Percentiles rank a stretch among this genome's conserved stretches.
Conservation (phyloP, 2,329 filamentous ascomycete species). For the Cladosporium austrohemisphaericum region DNA sequence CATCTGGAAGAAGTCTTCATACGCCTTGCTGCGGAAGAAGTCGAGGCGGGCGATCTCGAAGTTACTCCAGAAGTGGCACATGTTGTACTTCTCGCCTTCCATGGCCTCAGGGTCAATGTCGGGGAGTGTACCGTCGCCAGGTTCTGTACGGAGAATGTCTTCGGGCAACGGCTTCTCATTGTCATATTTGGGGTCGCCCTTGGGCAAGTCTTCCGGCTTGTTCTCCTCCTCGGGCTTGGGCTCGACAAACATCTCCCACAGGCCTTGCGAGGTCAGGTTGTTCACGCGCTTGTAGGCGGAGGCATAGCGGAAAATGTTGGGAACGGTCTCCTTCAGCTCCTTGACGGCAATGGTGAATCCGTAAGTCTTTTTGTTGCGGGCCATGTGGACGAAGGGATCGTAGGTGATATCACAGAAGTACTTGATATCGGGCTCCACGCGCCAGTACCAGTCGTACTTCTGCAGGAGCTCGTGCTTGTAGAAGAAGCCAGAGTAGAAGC, state of each 20-base stretch:
- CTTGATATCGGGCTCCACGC: slow-evolving; percentile 97
- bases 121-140: slow-evolving; percentile 65
- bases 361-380: slow-evolving; percentile 91
- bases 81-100: slow-evolving; percentile 98
- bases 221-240: slow-evolving; percentile 61
- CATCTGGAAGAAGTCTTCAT: slow-evolving; percentile 97
- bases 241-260: slow-evolving; percentile 99
- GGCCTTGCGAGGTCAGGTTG: slow-evolving; percentile 81
- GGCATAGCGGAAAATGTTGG: slow-evolving; percentile 98
- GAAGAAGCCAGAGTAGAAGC: slow-evolving; percentile 99
- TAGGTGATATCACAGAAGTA: slow-evolving; percentile 99
- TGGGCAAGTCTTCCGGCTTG: slow-evolving; percentile 40
- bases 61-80: slow-evolving; percentile 99
- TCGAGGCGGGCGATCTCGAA: slow-evolving; percentile 94
- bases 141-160: slow-evolving; percentile 73
- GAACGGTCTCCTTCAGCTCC: slow-evolving; percentile 93
- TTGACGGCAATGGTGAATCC: slow-evolving; percentile 99
- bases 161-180: slow-evolving; percentile 68
- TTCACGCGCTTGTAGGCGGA: slow-evolving; percentile 93
- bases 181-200: slow-evolving; percentile 58
- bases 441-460: slow-evolving; percentile 99
- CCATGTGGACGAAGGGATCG: slow-evolving; percentile 95
- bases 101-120: slow-evolving; percentile 88
- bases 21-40: slow-evolving; percentile 96
- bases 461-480: slow-evolving; percentile 92